A percentile compares a stretch with the other conserved stretches of the same genome.
Conservation (phyloP, 2,329 filamentous ascomycete genomes). For the Arthroderma sp. region DNA sequence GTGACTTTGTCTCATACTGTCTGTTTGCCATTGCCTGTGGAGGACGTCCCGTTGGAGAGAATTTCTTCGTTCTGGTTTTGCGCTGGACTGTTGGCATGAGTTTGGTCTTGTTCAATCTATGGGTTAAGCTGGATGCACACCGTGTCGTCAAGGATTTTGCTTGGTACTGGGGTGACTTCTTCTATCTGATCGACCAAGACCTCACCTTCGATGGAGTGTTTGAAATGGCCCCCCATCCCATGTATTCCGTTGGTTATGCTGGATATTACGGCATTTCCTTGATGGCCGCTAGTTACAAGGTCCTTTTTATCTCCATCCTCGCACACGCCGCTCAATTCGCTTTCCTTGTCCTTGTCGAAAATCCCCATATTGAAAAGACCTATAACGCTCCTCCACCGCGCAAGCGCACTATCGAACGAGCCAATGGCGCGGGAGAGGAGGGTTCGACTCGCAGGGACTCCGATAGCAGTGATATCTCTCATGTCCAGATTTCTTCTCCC, state of each 20-base stretch:
- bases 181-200: conserved; percentile 95
- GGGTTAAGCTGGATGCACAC: conserved; percentile 97
- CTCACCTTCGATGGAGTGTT: conserved; percentile 97
- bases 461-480: conserved; percentile 21
- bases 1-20: conserved; percentile 94
- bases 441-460: conserved; percentile 20
- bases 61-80: conserved; percentile 50
- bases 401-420: conserved; percentile 34
- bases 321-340: conserved; percentile 90
- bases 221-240: conserved; percentile 95
- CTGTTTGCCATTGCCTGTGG: conserved; percentile 86
- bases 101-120: conserved; percentile 86
- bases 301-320: conserved; percentile 90
- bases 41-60: conserved; percentile 60
- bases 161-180: conserved; percentile 99
- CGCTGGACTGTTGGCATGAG: conserved; percentile 69
- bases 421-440: conserved; percentile 18
- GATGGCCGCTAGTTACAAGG: conserved; percentile 95
- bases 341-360: conserved; percentile 84
- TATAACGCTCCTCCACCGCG: conserved; percentile 78
- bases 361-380: conserved; percentile 93
- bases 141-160: conserved; percentile 97
- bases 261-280: conserved; percentile 97
- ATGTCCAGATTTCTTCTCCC: conserved; percentile 30
- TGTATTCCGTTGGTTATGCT: conserved; percentile 97